Conservation (phyloP, 352 stramenopile species). For the Globisporangium spiculum region DNA sequence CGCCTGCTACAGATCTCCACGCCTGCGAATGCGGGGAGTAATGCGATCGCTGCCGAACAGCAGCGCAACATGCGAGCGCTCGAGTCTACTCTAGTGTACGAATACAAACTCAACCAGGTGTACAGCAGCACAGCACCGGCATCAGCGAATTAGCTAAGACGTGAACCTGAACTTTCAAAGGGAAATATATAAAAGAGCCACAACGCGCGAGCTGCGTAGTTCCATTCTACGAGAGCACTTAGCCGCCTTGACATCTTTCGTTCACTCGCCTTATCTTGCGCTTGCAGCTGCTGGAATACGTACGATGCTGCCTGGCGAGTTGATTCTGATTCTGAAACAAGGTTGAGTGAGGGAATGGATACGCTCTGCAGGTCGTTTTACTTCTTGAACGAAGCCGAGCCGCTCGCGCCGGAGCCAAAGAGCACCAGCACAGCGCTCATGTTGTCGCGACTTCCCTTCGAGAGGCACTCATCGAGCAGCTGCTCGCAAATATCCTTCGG, state of each 20-base stretch:
- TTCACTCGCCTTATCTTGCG: neutral
- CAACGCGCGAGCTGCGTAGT: neutral
- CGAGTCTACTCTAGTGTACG: conserved; percentile 49
- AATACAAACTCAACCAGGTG: conserved; percentile 34
- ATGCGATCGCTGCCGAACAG: neutral
- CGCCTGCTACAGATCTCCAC: conserved; percentile 25
- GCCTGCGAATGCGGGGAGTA: neutral
- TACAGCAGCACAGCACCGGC: neutral
- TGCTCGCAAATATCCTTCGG: conserved; percentile 71
- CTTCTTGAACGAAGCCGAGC: conserved; percentile 18
- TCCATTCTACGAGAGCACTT: neutral
- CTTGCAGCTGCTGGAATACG: too few relatives aligned
- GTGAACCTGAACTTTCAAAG: neutral
- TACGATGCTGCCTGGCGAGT: neutral
- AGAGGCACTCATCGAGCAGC: conserved; percentile 78
- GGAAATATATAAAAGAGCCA: conserved; percentile 6
- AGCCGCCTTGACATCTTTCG: neutral
- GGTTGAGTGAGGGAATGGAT: neutral
- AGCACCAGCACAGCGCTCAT: conserved; percentile 86
- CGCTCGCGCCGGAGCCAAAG: conserved; percentile 42
- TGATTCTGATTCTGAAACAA: neutral
- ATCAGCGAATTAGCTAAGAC: conserved; percentile 2
- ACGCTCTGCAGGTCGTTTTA: neutral
- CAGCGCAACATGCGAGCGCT: conserved; percentile 31
- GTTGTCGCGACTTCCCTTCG: conserved; percentile 83